Percentiles rank a stretch among this genome's conserved stretches.
These are phyloP conservation scores for Leishmania lainsoni DNA, from an alignment of 208 protist genomes.

Conservation along the genomic window DNA sequence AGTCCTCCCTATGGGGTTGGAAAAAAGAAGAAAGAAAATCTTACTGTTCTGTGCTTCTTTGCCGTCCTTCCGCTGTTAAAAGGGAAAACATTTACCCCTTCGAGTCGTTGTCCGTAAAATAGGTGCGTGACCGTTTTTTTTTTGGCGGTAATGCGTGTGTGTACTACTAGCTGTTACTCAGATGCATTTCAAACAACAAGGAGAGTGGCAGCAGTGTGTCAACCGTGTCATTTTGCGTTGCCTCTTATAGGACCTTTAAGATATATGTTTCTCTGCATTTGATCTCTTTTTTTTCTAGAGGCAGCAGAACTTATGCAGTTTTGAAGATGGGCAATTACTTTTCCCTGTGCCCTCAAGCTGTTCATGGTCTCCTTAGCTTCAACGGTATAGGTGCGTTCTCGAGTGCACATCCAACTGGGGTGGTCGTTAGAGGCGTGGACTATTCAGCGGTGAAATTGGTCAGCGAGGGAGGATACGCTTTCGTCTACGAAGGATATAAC, in stretches of 20 bases:
- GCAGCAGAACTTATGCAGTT: background rate
- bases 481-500: conserved; percentile 60
- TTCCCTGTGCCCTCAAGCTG: conserved; percentile 29
- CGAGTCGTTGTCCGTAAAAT: background rate
- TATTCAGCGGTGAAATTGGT: conserved; percentile 52
- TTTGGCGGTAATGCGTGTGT: background rate
- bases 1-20: background rate
- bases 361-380: conserved; percentile 27
- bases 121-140: too few relatives aligned
- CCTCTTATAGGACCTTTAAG: background rate
- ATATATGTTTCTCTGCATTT: background rate
- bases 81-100: background rate
- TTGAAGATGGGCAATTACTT: conserved; percentile 35
- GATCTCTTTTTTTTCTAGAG: background rate
- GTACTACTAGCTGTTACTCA: background rate
- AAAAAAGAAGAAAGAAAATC: background rate
- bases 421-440: conserved; percentile 50
- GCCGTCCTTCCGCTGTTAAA: background rate
- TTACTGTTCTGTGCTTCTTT: background rate
- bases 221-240: background rate
- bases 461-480: conserved; percentile 59
- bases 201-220: background rate
- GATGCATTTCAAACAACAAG: background rate
- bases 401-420: conserved; percentile 25
- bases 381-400: conserved; percentile 4